Evolutionary conservation across 768 basidiomycete genomes (phyloP).

Genomic region (Cystobasidium ongulense): DNA sequence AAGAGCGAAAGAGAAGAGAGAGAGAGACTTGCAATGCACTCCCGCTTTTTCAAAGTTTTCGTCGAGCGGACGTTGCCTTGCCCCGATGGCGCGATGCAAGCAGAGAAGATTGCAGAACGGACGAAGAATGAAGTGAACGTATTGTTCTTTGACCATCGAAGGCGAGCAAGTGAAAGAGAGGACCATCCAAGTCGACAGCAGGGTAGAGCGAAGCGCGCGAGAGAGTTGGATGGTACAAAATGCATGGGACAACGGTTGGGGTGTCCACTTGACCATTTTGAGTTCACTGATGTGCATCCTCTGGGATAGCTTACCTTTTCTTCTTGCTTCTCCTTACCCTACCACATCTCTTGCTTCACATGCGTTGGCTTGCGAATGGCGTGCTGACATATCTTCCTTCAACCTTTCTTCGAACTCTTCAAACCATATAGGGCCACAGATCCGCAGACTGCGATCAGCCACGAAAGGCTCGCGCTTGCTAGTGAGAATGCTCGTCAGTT

Average conservation of each 20-base stretch:
- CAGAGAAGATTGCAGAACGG: background rate
- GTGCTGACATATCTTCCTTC: background rate
- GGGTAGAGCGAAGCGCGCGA: background rate
- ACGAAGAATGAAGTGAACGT: background rate
- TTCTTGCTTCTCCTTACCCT: background rate
- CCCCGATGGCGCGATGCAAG: background rate
- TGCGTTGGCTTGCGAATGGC: background rate
- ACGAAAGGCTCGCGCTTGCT: slow-evolving; percentile 19
- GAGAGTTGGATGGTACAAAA: background rate
- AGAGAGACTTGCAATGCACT: background rate
- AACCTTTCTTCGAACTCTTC: background rate
- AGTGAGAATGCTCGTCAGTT: background rate
- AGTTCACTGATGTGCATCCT: background rate
- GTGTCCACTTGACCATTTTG: background rate
- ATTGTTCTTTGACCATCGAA: background rate
- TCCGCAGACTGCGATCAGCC: slow-evolving; percentile 29
- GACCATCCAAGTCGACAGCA: background rate
- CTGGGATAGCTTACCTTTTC: background rate
- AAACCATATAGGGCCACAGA: slow-evolving; percentile 20
- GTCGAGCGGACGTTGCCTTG: background rate
- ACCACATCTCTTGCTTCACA: background rate
- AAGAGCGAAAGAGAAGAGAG: slow-evolving; percentile 1
- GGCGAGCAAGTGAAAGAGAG: background rate
- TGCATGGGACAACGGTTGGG: background rate
- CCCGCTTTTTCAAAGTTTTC: background rate